Conservation (phyloP, 2,329 filamentous ascomycete genomes). For the Zymoseptoria pseudotritici region DNA sequence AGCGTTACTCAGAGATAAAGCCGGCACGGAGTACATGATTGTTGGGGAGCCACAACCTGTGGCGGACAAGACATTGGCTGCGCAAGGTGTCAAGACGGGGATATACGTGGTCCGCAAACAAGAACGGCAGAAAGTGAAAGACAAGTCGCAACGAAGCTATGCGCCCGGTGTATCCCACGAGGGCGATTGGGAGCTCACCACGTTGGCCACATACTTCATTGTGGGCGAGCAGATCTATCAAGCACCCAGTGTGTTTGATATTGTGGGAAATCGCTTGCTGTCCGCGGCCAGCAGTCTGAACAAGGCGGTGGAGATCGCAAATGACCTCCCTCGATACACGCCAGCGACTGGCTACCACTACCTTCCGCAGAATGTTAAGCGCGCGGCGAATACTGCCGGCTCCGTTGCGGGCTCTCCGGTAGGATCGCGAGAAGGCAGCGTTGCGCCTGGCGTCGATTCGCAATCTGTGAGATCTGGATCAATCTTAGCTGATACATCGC, state of each 20-base stretch:
- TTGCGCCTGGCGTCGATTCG: constrained; percentile 22
- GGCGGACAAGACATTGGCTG: constrained; percentile 30
- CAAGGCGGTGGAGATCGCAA: constrained; percentile 48
- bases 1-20: constrained; percentile 44
- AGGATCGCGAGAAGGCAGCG: constrained; percentile 40
- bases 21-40: constrained; percentile 54
- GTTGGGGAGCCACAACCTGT: constrained; percentile 49
- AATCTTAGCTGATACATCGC: constrained; percentile 18
- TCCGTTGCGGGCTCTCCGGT: constrained; percentile 30
- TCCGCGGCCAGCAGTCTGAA: constrained; percentile 50
- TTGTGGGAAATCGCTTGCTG: constrained; percentile 48
- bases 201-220: constrained; percentile 53
- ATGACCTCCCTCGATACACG: constrained; percentile 49
- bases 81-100: constrained; percentile 33
- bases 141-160: constrained; percentile 30
- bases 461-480: constrained; percentile 26
- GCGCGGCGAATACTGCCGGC: constrained; percentile 23
- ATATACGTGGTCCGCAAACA: constrained; percentile 58
- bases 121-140: constrained; percentile 37
- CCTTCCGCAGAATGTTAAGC: constrained; percentile 34
- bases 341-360: constrained; percentile 56
- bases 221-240: constrained; percentile 55
- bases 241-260: constrained; percentile 53
- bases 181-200: constrained; percentile 43
- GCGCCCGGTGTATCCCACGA: constrained; percentile 35